phyloP scores from a whole-genome alignment of 2,329 filamentous ascomycete species.

The Colletotrichum sp. region DNA sequence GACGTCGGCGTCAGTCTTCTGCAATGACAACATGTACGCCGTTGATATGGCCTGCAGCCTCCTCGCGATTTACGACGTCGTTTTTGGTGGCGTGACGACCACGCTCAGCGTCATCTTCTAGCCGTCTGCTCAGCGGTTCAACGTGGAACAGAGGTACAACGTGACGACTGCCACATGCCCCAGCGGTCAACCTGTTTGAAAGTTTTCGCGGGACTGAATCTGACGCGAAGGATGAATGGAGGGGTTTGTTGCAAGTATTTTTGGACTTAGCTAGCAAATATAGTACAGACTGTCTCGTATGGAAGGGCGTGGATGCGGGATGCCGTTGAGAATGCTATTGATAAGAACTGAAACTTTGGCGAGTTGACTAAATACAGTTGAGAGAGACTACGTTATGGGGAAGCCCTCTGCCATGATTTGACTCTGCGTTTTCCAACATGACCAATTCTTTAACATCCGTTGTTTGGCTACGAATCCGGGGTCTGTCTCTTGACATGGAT shows the following conservation, averaged over 20 bases:
- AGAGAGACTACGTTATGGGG: neutral
- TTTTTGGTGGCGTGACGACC: neutral
- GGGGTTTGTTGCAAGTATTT: neutral
- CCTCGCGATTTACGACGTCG: neutral
- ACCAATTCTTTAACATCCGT: neutral
- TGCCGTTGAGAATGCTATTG: neutral
- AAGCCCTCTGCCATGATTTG: accelerated
- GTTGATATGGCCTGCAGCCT: neutral
- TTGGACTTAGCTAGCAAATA: accelerated
- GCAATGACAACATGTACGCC: neutral
- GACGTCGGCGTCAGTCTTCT: neutral
- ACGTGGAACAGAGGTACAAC: neutral
- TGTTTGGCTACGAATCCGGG: neutral
- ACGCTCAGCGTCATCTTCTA: neutral
- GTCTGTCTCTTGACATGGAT: neutral
- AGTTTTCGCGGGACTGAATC: accelerated
- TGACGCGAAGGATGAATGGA: neutral
- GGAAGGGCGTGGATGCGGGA: accelerated
- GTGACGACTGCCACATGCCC: neutral
- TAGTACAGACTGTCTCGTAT: neutral
- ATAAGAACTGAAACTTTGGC: neutral
- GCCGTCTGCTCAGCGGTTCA: neutral
- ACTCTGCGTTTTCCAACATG: neutral
- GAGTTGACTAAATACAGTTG: neutral
- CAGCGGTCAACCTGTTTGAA: neutral